phyloP scores from a whole-genome alignment of 768 basidiomycete species.

The Suillus plorans region DNA sequence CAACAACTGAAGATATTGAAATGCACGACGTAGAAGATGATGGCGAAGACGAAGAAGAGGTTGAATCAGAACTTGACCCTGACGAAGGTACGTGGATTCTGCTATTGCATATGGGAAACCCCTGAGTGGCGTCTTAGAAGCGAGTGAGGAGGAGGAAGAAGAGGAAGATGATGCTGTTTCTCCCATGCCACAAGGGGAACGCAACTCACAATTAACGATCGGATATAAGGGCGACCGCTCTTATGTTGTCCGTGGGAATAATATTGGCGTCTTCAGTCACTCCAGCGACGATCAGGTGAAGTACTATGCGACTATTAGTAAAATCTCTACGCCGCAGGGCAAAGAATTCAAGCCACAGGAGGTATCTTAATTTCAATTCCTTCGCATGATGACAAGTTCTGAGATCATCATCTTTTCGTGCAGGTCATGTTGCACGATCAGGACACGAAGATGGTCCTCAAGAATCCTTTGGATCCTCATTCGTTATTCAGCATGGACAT shows the following conservation, averaged over 20 bases:
- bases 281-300: conserved; percentile 69
- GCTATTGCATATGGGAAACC: background rate
- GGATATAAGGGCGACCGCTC: conserved; percentile 96
- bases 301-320: conserved; percentile 85
- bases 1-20: conserved; percentile 79
- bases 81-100: conserved; percentile 49
- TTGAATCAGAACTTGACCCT: conserved; percentile 63
- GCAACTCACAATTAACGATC: conserved; percentile 87
- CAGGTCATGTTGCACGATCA: conserved; percentile 97
- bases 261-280: conserved; percentile 88
- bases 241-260: conserved; percentile 89
- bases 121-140: conserved; percentile 33
- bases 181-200: conserved; percentile 51
- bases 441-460: conserved; percentile 93
- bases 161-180: conserved; percentile 46
- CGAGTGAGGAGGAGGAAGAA: conserved; percentile 39
- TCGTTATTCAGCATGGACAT: conserved; percentile 91
- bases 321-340: conserved; percentile 76
- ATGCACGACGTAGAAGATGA: conserved; percentile 80
- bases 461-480: conserved; percentile 78
- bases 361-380: conserved; percentile 45
- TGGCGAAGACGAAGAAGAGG: conserved; percentile 79
- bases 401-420: conserved; percentile 6
- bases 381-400: conserved; percentile 2
- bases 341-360: conserved; percentile 84